Evolutionary conservation across 768 basidiomycete species (phyloP).

Genomic region (Boletus subcaerulescens): DNA sequence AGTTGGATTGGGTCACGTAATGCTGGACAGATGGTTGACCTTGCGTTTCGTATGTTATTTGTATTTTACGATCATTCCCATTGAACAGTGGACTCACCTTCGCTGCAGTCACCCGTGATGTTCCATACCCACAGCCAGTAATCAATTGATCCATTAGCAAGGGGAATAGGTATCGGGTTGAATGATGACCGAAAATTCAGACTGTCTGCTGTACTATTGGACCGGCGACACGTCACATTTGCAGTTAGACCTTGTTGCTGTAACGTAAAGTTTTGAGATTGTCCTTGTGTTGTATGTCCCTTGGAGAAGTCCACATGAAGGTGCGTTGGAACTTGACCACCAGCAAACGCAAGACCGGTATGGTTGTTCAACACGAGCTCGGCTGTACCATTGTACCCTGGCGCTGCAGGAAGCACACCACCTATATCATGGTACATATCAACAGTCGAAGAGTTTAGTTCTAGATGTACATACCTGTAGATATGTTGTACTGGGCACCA

Average conservation of each 20-base stretch:
- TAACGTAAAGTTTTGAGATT: neutral
- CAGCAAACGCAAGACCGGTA: neutral
- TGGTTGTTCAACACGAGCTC: neutral
- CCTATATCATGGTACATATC: neutral
- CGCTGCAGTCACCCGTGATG: neutral
- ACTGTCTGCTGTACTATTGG: neutral
- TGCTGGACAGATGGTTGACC: conserved; percentile 1
- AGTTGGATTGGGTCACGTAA: conserved; percentile 2
- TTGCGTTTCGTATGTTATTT: neutral
- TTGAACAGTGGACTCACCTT: neutral
- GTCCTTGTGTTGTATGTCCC: neutral
- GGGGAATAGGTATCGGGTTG: neutral
- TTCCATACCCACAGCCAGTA: conserved; percentile 9
- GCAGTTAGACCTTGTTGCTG: conserved; percentile 20
- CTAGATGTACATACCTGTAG: conserved; percentile 4
- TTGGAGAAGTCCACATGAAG: neutral
- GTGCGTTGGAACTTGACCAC: conserved; percentile 4
- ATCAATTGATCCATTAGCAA: neutral
- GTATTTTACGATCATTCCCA: neutral
- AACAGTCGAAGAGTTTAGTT: neutral
- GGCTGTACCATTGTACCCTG: neutral
- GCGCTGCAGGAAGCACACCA: conserved; percentile 6
- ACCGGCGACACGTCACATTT: neutral
- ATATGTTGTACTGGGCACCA: conserved; percentile 16
- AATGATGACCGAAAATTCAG: neutral